phyloP scores from a whole-genome alignment of 495 filamentous ascomycete genomes.

The Annulohypoxylon maeteangense region DNA sequence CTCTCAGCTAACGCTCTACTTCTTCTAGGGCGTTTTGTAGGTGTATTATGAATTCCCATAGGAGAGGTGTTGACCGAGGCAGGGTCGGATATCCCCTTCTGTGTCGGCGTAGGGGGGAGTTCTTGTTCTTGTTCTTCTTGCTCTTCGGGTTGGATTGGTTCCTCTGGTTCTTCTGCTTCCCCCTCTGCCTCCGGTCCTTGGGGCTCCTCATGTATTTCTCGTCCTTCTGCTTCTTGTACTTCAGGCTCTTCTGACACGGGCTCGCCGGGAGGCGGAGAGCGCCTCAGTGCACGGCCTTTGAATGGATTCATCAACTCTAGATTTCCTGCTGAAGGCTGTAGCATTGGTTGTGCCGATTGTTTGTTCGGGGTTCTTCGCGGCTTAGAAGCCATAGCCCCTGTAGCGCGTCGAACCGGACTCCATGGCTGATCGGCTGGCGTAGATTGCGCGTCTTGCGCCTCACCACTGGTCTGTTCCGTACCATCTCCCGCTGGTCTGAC shows the following conservation, averaged over 20 bases:
- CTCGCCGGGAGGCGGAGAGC: constrained; percentile 53
- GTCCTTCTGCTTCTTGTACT: constrained; percentile 60
- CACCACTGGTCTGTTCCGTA: not conserved
- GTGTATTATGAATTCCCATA: constrained; percentile 64
- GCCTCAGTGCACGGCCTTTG: constrained; percentile 46
- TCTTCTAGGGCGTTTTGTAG: constrained; percentile 56
- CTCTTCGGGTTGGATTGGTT: constrained; percentile 60
- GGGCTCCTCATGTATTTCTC: constrained; percentile 52
- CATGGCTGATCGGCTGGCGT: constrained; percentile 9
- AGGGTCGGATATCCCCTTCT: constrained; percentile 66
- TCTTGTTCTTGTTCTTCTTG: constrained; percentile 73
- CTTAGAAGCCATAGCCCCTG: constrained; percentile 39
- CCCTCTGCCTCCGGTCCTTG: constrained; percentile 64
- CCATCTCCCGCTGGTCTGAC: not conserved
- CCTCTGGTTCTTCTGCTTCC: constrained; percentile 45
- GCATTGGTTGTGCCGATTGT: constrained; percentile 52
- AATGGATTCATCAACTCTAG: constrained; percentile 60
- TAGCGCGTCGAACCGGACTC: constrained; percentile 35
- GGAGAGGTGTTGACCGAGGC: constrained; percentile 61
- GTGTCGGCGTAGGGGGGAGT: constrained; percentile 75
- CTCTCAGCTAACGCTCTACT: constrained; percentile 52
- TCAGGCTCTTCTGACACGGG: constrained; percentile 34
- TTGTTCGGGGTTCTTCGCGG: constrained; percentile 48
- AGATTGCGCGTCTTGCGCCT: constrained; percentile 20
- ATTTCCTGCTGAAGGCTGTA: constrained; percentile 54